Evolutionary conservation across 2,329 filamentous ascomycete species (phyloP).

Genomic region (Phoma sp.): DNA sequence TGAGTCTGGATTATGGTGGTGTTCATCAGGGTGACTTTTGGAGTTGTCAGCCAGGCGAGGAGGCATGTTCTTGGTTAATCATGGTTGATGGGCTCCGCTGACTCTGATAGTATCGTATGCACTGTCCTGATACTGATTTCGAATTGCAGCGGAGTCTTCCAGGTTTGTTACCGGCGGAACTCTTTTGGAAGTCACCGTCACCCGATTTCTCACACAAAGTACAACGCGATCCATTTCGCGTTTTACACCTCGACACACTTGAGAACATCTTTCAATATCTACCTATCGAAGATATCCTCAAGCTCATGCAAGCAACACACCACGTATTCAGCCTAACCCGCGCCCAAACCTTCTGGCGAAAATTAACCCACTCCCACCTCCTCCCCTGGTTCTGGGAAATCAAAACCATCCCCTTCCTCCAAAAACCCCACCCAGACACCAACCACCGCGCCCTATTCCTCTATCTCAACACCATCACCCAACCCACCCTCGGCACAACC

Average conservation of each 20-base stretch:
- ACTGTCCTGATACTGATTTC: slow-evolving; percentile 7
- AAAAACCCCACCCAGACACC: slow-evolving; percentile 5
- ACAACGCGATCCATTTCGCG: slow-evolving; percentile 18
- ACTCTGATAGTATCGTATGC: slow-evolving; percentile 16
- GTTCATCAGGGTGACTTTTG: slow-evolving; percentile 20
- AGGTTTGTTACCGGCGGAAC: slow-evolving; percentile 6
- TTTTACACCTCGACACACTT: slow-evolving; percentile 25
- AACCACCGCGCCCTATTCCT: slow-evolving; percentile 29
- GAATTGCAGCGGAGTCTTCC: slow-evolving; percentile 10
- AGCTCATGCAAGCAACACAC: slow-evolving; percentile 23
- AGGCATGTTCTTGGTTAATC: slow-evolving; percentile 11
- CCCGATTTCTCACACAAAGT: slow-evolving; percentile 13
- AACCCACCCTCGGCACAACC: slow-evolving; percentile 23
- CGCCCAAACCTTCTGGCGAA: slow-evolving; percentile 21
- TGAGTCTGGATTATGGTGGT: slow-evolving; percentile 25
- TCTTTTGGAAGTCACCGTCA: neutral
- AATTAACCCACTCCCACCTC: slow-evolving; percentile 21
- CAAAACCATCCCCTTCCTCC: neutral
- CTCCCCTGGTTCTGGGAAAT: slow-evolving; percentile 26
- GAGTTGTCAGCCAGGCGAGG: slow-evolving; percentile 23
- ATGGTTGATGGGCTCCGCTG: neutral
- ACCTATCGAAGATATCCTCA: slow-evolving; percentile 8
- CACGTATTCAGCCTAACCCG: slow-evolving; percentile 17
- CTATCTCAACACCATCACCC: slow-evolving; percentile 30
- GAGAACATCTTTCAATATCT: slow-evolving; percentile 15